These are phyloP conservation scores for Eragrostis nindensis DNA, from an alignment of 176 grass and related monocot genomes.

Conservation along the genomic window DNA sequence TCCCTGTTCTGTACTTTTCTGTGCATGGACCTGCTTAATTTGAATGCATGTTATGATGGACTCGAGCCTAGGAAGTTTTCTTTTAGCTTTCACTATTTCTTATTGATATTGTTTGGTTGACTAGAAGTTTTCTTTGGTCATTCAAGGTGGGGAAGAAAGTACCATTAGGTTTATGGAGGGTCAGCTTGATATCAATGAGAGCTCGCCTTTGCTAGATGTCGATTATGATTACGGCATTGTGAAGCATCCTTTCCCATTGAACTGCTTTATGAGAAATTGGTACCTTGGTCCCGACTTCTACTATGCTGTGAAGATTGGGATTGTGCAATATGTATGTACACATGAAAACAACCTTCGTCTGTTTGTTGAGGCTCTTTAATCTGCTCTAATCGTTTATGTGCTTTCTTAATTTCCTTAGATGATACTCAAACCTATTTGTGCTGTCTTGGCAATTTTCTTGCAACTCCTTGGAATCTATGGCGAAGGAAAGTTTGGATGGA, in stretches of 20 bases:
- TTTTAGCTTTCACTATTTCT: slow-evolving; percentile 25
- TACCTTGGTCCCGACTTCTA: slow-evolving; percentile 96
- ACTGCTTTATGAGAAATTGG: slow-evolving; percentile 92
- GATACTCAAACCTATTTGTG: slow-evolving; percentile 98
- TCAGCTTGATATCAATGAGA: slow-evolving; percentile 59
- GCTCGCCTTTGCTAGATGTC: slow-evolving; percentile 77
- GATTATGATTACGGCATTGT: slow-evolving; percentile 91
- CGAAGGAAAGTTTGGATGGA: slow-evolving; percentile 97
- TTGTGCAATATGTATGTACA: slow-evolving; percentile 96
- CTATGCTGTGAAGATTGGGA: slow-evolving; percentile 94
- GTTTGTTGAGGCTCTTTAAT: not conserved
- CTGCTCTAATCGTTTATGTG: slow-evolving; percentile 32
- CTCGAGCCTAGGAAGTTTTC: not conserved
- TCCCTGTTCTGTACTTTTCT: slow-evolving; percentile 26
- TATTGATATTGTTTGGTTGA: slow-evolving; percentile 45
- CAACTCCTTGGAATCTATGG: slow-evolving; percentile 90
- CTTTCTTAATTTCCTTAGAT: slow-evolving; percentile 67
- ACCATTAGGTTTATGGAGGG: slow-evolving; percentile 96
- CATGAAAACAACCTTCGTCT: not conserved
- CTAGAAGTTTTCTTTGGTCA: not conserved
- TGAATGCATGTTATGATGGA: slow-evolving; percentile 6
- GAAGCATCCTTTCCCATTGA: slow-evolving; percentile 96
- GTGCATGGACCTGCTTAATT: slow-evolving; percentile 12
- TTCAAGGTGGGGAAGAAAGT: slow-evolving; percentile 87
- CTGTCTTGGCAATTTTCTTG: slow-evolving; percentile 81